Conservation (phyloP, 768 basidiomycete genomes). For the Leccinum arenicola region DNA sequence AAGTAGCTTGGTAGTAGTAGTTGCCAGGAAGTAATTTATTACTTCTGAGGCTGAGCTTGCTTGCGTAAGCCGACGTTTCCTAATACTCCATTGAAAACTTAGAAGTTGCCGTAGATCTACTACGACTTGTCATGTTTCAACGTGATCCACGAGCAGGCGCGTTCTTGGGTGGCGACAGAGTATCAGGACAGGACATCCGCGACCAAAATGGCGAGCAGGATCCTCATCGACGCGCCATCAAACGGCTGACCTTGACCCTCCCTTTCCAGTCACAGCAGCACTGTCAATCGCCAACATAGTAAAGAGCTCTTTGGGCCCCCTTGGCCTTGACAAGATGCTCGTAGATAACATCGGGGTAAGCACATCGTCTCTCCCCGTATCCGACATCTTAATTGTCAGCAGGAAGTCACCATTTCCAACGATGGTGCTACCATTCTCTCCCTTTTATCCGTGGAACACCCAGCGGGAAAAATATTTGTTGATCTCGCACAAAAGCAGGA, state of each 20-base stretch:
- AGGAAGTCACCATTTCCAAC: slow-evolving; percentile 99
- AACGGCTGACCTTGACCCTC: slow-evolving; percentile 1
- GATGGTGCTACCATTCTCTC: slow-evolving; percentile 99
- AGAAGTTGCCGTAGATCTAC: slow-evolving; percentile 3
- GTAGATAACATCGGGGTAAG: slow-evolving; percentile 96
- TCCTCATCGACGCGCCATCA: background rate
- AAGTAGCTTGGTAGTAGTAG: background rate
- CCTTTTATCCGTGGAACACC: slow-evolving; percentile 91
- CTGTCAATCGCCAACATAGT: slow-evolving; percentile 97
- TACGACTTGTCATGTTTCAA: slow-evolving; percentile 63
- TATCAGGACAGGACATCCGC: slow-evolving; percentile 92
- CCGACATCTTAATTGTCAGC: slow-evolving; percentile 15
- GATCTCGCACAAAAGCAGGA: slow-evolving; percentile 99
- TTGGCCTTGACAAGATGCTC: slow-evolving; percentile 96
- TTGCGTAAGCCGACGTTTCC: slow-evolving; percentile 22
- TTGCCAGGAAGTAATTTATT: background rate
- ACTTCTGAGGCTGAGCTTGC: background rate
- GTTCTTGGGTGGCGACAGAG: slow-evolving; percentile 90
- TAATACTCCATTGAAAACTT: background rate
- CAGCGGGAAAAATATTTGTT: slow-evolving; percentile 95
- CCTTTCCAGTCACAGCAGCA: slow-evolving; percentile 78
- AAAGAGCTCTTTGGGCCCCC: slow-evolving; percentile 92
- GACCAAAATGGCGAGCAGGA: slow-evolving; percentile 85
- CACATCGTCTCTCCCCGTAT: slow-evolving; percentile 3
- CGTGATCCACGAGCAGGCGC: slow-evolving; percentile 89